Evolutionary conservation across 129 eudicot species (phyloP).

Genomic region (Kitagawia praeruptora): DNA sequence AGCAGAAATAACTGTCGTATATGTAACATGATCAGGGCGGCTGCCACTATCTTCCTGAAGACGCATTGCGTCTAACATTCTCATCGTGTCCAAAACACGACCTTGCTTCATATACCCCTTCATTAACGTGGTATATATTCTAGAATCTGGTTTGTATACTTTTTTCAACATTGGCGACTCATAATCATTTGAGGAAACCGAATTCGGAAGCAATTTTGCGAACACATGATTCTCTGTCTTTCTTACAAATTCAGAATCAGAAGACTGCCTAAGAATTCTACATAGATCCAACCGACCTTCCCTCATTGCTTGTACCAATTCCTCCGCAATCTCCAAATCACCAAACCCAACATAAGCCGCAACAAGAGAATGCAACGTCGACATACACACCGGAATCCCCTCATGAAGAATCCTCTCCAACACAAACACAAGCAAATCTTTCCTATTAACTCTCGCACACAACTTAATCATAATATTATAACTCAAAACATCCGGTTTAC

Average conservation of each 20-base stretch:
- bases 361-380: constrained; percentile 79
- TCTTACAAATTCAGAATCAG: constrained; percentile 8
- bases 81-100: constrained; percentile 67
- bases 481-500: constrained; percentile 73
- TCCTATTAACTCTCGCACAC: constrained; percentile 67
- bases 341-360: constrained; percentile 95
- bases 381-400: constrained; percentile 51
- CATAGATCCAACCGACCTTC: constrained; percentile 75
- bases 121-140: constrained; percentile 91
- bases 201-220: constrained; percentile 59
- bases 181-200: constrained; percentile 19
- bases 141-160: constrained; percentile 45
- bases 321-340: constrained; percentile 72
- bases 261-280: constrained; percentile 47
- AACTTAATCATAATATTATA: constrained; percentile 85
- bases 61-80: constrained; percentile 91
- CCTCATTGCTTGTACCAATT: constrained; percentile 77
- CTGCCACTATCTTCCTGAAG: constrained; percentile 55
- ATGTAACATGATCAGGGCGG: constrained; percentile 84
- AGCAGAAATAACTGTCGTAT: constrained; percentile 86
- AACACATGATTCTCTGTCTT: constrained; percentile 37
- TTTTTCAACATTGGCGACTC: constrained; percentile 68
- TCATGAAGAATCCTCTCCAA: constrained; percentile 64
- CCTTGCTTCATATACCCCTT: constrained; percentile 92
- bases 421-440: constrained; percentile 68